Percentiles rank a stretch among this genome's conserved stretches.
Evolutionary conservation across 495 filamentous ascomycete genomes (phyloP).

Genomic region (Evansstolkia leycettana): DNA sequence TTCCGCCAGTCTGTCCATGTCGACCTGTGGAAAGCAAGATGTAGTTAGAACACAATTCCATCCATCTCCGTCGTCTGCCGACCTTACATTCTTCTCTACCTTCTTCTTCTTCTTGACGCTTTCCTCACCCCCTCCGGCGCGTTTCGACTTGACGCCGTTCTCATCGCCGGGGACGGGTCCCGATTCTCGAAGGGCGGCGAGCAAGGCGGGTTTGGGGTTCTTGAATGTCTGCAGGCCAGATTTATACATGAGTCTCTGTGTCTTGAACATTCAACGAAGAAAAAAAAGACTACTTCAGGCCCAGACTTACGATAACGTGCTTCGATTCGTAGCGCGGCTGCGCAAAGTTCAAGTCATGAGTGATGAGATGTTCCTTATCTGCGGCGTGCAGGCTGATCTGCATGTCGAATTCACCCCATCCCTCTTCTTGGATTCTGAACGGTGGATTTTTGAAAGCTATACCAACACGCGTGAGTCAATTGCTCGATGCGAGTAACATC

Average conservation of each 20-base stretch:
- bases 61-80: too few relatives aligned
- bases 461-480: too few relatives aligned
- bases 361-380: constrained; percentile 69
- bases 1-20: constrained; percentile 98
- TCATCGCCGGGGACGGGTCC: constrained; percentile 73
- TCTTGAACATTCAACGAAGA: background rate
- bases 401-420: constrained; percentile 99
- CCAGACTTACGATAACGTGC: constrained; percentile 62
- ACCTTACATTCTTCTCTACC: constrained; percentile 52
- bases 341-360: constrained; percentile 88
- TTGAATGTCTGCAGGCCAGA: constrained; percentile 52
- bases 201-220: constrained; percentile 76
- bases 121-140: constrained; percentile 37
- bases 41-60: constrained; percentile 1
- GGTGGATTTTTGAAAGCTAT: constrained; percentile 71
- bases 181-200: constrained; percentile 62
- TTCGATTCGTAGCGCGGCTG: constrained; percentile 69
- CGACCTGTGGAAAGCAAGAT: constrained; percentile 34
- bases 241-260: background rate
- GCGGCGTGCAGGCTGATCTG: constrained; percentile 65
- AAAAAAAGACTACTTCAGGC: background rate
- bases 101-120: constrained; percentile 66
- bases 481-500: too few relatives aligned
- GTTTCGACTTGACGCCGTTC: constrained; percentile 45
- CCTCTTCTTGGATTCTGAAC: constrained; percentile 83